phyloP scores from a whole-genome alignment of 2,329 filamentous ascomycete genomes.

The Hypoxylon sp. region DNA sequence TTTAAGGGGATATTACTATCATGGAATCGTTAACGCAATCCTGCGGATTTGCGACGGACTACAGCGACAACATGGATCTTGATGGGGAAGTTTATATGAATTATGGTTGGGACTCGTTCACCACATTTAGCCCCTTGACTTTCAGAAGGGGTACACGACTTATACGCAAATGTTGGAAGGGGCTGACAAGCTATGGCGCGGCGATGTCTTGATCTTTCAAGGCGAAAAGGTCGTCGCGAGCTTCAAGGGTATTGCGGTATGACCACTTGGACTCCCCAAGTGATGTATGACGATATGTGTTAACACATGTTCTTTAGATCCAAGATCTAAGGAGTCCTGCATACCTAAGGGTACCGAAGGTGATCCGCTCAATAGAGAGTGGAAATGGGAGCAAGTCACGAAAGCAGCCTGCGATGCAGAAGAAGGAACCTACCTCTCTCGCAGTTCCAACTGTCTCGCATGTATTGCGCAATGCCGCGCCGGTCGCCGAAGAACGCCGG shows the following conservation, averaged over 20 bases:
- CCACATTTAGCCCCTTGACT: constrained; percentile 37
- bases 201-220: constrained; percentile 38
- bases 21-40: constrained; percentile 41
- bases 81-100: constrained; percentile 45
- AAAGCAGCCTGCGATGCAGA: constrained; percentile 7
- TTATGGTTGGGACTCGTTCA: constrained; percentile 44
- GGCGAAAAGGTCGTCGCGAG: constrained; percentile 38
- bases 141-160: constrained; percentile 34
- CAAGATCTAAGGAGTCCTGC: constrained; percentile 37
- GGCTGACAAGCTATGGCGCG: constrained; percentile 36
- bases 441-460: background rate
- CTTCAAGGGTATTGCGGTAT: constrained; percentile 36
- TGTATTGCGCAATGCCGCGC: background rate
- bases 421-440: constrained; percentile 4
- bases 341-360: constrained; percentile 32
- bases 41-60: constrained; percentile 44
- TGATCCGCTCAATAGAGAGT: constrained; percentile 36
- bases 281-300: background rate
- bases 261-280: constrained; percentile 5
- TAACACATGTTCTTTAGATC: constrained; percentile 20
- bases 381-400: constrained; percentile 22
- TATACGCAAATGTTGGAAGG: constrained; percentile 41
- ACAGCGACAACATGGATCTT: constrained; percentile 42
- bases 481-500: background rate
- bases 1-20: constrained; percentile 5